A percentile compares a stretch with the other conserved stretches of the same genome.
phyloP scores from a whole-genome alignment of 2,329 filamentous ascomycete species.

The Colletotrichum sublineola region DNA sequence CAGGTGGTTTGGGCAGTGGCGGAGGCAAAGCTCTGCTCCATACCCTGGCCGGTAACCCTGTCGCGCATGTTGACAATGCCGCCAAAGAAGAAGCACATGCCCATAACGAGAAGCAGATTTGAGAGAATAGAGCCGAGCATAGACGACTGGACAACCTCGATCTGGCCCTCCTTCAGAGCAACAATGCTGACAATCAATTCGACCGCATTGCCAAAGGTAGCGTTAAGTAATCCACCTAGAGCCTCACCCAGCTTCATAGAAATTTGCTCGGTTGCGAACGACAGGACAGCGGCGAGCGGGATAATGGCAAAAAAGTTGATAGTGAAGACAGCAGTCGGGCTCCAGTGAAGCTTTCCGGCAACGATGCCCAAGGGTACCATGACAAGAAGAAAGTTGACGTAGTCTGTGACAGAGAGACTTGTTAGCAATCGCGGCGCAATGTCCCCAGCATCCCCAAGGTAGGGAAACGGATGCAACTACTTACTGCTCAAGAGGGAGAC shows the following conservation, averaged over 20 bases:
- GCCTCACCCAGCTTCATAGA: conserved; percentile 79
- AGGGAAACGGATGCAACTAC: conserved; percentile 46
- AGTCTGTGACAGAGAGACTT: conserved; percentile 54
- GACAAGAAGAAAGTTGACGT: conserved; percentile 78
- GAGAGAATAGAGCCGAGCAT: conserved; percentile 98
- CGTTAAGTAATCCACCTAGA: conserved; percentile 79
- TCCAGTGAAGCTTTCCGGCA: conserved; percentile 73
- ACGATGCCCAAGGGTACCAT: conserved; percentile 81
- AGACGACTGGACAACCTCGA: conserved; percentile 95
- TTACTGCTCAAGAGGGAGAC: conserved; percentile 71
- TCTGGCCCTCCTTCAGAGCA: conserved; percentile 85
- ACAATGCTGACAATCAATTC: conserved; percentile 92
- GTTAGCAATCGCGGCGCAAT: conserved; percentile 15
- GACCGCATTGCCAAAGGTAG: conserved; percentile 84
- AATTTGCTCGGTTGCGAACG: conserved; percentile 84
- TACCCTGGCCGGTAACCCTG: conserved; percentile 64
- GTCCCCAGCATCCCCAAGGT: background rate
- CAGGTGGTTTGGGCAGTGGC: conserved; percentile 83
- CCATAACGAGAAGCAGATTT: conserved; percentile 89
- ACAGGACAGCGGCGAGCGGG: conserved; percentile 79
- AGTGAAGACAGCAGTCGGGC: conserved; percentile 76
- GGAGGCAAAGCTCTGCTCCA: conserved; percentile 79
- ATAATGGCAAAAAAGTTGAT: conserved; percentile 88
- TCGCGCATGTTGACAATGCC: conserved; percentile 74
- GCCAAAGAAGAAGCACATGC: conserved; percentile 84